Evolutionary conservation across 352 stramenopile species (phyloP), one percentile per base, ranked within the genome.

Genomic region (Sclerospora graminicola): DNA sequence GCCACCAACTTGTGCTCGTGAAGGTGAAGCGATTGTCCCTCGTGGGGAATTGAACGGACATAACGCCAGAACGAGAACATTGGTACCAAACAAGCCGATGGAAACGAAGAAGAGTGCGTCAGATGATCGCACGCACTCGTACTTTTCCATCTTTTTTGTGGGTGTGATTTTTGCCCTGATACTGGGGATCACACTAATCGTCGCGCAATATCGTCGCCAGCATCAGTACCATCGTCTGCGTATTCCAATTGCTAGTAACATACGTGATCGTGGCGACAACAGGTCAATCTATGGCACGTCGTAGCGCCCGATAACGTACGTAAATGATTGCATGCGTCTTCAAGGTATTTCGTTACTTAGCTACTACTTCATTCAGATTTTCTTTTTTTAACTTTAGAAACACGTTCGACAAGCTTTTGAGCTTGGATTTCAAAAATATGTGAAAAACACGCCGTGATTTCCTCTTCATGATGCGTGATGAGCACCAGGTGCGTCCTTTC

Each of bases 391-490:
- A 5, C n/a, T 30, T 7, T n/a, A 1, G 10, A 31, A 21, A 19
- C 4, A 13, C 56, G 60, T 31, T 72, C 58, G 4, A 80, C 53
- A 46, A 83, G 54, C 21, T 80, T 50, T 39, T 70, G 71, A 37
- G 89, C 62, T 21, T 80, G 57, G 27, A 97, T 80, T 61, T 89
- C 69, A 45, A 96, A 75, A 21, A 92, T 74, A 41, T 75, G 66
- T 15, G 59, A 66, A 50, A 96, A 90, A 39, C 75, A 87, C 4
- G 68, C 59, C 13, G 82, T 69, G 41, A 95, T 79, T 53, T 97
- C 89, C 45, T 97, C 85, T 23, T 90, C 68, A 52, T 97, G 84
- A 60, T 97, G 89, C 31, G 88, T 96, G 34, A 97, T 94, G 27
- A 96, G 76, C 21, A 97, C 69, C 50, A 96, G 49, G 32, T 83